Conservation (phyloP, 257 asterid species). For the Fraxinus excelsior region DNA sequence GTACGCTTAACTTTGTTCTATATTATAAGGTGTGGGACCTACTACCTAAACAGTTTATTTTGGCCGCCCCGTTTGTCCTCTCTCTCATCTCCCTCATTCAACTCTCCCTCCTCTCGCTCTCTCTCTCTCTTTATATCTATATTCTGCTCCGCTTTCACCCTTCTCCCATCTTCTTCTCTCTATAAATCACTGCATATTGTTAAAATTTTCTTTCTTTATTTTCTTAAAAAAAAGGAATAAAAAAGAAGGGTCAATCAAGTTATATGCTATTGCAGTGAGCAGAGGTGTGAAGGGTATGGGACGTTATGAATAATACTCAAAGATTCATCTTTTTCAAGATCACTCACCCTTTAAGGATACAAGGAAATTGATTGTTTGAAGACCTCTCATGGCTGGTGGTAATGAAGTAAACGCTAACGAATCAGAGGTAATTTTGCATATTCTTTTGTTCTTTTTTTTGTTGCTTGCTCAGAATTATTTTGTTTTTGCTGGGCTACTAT, state of each 20-base stretch:
- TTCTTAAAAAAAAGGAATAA: conserved; percentile 10
- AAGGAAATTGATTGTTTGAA: conserved; percentile 4
- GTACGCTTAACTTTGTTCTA: too few relatives aligned
- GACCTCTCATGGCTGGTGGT: conserved; percentile 47
- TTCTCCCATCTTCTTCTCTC: conserved; percentile 10
- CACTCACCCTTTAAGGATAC: conserved; percentile 8
- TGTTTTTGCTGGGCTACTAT: too few relatives aligned
- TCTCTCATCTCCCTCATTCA: conserved; percentile 39
- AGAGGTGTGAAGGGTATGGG: not conserved
- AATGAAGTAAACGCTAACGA: conserved; percentile 43
- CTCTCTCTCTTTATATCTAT: not conserved
- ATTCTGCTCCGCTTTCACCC: not conserved
- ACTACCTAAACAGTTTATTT: conserved; percentile 32
- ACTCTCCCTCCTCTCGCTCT: conserved; percentile 6
- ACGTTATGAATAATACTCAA: conserved; percentile 13
- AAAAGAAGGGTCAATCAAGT: not conserved
- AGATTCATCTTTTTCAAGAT: conserved; percentile 1
- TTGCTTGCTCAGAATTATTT: not conserved
- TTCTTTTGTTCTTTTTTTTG: not conserved
- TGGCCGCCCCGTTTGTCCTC: conserved; percentile 60
- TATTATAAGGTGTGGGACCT: conserved; percentile 27
- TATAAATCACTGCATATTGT: conserved; percentile 21
- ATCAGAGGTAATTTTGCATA: not conserved
- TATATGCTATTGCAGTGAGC: not conserved
- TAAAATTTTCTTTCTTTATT: conserved; percentile 33